Conservation (phyloP, 2,329 filamentous ascomycete genomes). For the Exophiala viscosa region DNA sequence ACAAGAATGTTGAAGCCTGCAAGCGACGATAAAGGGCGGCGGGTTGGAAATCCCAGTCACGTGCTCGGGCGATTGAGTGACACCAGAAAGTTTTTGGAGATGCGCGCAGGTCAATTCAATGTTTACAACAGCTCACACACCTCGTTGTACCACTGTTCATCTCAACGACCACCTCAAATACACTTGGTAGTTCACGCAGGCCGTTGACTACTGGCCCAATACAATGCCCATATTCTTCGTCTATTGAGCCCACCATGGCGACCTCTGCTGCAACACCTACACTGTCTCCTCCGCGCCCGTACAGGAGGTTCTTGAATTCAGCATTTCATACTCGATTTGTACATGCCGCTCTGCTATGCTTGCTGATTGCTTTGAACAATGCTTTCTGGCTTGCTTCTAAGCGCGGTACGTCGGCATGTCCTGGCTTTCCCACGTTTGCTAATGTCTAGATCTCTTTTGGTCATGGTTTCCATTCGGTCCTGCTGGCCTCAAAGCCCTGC, state of each 20-base stretch:
- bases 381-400: conserved; percentile 67
- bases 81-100: conserved; percentile 8
- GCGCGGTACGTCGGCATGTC: conserved; percentile 35
- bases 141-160: too few species aligned
- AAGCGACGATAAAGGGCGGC: too few species aligned
- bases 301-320: conserved; percentile 88
- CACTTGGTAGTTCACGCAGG: conserved; percentile 15
- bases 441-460: conserved; percentile 63
- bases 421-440: neutral
- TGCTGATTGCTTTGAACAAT: conserved; percentile 69
- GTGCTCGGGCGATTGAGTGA: neutral
- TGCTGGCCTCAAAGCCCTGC: conserved; percentile 67
- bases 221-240: neutral
- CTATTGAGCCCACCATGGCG: conserved; percentile 7
- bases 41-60: neutral
- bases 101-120: conserved; percentile 1
- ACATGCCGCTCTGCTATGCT: conserved; percentile 66
- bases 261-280: conserved; percentile 7
- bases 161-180: too few species aligned
- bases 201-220: conserved; percentile 12
- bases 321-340: conserved; percentile 83
- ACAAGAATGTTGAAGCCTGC: too few species aligned
- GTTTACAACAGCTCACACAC: conserved; percentile 1
- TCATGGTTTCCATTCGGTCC: conserved; percentile 78
- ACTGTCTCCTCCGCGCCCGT: conserved; percentile 42